Evolutionary conservation across 2,329 filamentous ascomycete species (phyloP), one percentile per base, ranked within the genome.

Genomic region (Stenocarpella maydis): DNA sequence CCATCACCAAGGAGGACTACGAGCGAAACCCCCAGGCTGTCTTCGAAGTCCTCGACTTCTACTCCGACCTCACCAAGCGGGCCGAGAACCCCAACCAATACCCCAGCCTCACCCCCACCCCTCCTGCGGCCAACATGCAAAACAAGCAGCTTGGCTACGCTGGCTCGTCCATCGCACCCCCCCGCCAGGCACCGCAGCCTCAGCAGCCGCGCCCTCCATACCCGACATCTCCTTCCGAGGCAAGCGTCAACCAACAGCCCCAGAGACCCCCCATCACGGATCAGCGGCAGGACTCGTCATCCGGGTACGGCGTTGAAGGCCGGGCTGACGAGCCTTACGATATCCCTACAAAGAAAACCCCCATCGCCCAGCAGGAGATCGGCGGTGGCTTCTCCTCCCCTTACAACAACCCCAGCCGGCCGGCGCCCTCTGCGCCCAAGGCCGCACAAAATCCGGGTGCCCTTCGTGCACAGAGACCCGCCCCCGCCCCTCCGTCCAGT

Each of bases 1-100:
- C 96, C 69, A 96, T 99, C 77, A 98, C 96, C 70, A 97, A 98
- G 81, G 96, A 99, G 77, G 96, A 99, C 79, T 98, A 98, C 81
- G 94, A 97, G 82, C 95, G 96, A 77, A 98, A 99, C 77, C 96
- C 96, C 6, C 92, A 95, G 83, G 94, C 90, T 70, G 92, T 90
- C 31, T 90, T 94, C 67, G 92, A 95, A 78, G 92, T 94, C 53
- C 83, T 95, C 21, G 91, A 95, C 78, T 95, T 95, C 81, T 95
- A 95, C 81, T 93, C 92, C 1, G 92, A 94, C 79, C 91, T 95
- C 58, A 91, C 91, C 72, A 94, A 94, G 82, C 86, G 91, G 72
- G 86, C 88, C 63, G 90, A 94, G 68, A 90, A 94, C 76, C 90
- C 91, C 12, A 86, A 88, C 73, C 86, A 88, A 75, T 94, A 90